Evolutionary conservation across 768 basidiomycete species (phyloP), one percentile per base, ranked within the genome.

Genomic region (Dentipellis sp.): DNA sequence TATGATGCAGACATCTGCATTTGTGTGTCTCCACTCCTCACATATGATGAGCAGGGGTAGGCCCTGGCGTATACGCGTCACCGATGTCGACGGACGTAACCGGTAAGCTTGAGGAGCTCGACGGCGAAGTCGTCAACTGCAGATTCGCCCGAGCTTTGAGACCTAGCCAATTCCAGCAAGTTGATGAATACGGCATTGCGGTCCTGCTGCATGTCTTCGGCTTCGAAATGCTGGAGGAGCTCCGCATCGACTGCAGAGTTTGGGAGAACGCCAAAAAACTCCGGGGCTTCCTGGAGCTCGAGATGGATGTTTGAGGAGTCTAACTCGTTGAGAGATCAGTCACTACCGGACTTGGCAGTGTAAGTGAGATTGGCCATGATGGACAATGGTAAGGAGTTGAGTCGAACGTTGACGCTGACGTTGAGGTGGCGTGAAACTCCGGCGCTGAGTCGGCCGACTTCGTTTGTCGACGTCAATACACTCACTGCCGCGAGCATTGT

Each of bases 41-140:
- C 42, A 48, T 49, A 58, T 50, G 14, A 42, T 10, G n/a, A 40
- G 53, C 9, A 40, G 38, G 42, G 50, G 16, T 14, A 54, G 42
- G 10, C 45, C 17, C 21, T 23, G n/a, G 11, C 42, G 42, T 10
- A 34, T 17, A 40, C 21, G 8, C 29, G 21, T 29, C n/a, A 48
- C 47, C 47, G n/a, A 19, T 23, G 17, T 16, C 47, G n/a, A 11
- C 47, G 12, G 4, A 23, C n/a, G 21, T 58, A 58, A 21, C 56
- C 52, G 10, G 48, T 22, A 16, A 12, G 19, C 45, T 6, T 53
- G 9, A 57, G 38, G 6, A 57, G n/a, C n/a, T 19, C 10, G 16
- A 57, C 52, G 37, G 36, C 23, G 19, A 53, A 57, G 22, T 53
- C 56, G 34, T 49, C 22, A 29, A 57, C 56, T 16, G 47, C 46